phyloP scores from a whole-genome alignment of 2,329 filamentous ascomycete species.

The Acephala macrosclerotiorum region DNA sequence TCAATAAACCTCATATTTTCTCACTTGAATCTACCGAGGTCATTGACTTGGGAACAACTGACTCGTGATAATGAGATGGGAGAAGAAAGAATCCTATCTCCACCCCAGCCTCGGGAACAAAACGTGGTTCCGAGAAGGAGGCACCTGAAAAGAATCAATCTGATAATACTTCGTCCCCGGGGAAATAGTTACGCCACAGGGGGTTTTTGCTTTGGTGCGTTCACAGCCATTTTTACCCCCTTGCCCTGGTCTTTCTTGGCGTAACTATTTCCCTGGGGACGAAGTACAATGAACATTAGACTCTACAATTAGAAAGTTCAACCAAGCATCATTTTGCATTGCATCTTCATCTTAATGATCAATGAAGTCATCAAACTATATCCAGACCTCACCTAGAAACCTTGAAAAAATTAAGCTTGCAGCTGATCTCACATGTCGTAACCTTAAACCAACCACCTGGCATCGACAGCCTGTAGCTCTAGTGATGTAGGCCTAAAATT shows the following conservation, averaged over 20 bases:
- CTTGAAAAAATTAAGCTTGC: background rate
- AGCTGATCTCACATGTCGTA: background rate
- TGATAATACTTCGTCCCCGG: background rate
- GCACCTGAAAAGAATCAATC: background rate
- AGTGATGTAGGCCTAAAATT: slow-evolving; percentile 4
- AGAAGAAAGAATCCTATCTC: background rate
- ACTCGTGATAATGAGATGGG: background rate
- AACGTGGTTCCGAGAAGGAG: background rate
- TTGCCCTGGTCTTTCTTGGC: too few species aligned
- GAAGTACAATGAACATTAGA: background rate
- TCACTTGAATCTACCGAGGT: background rate
- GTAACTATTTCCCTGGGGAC: too few species aligned
- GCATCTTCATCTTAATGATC: background rate
- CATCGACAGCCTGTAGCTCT: background rate
- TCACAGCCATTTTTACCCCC: too few species aligned
- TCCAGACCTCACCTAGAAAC: background rate
- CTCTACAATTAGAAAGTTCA: background rate
- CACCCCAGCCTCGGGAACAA: background rate
- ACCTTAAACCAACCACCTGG: slow-evolving; percentile 3
- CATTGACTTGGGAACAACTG: background rate
- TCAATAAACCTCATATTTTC: slow-evolving; percentile 6
- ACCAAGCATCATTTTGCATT: background rate
- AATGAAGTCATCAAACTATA: background rate
- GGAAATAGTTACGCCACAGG: background rate
- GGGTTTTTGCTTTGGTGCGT: too few species aligned